Percentiles rank a stretch among this genome's conserved stretches.
Evolutionary conservation across 1,284 basidiomycete species (phyloP).

Genomic region (Omphalotus olearius): DNA sequence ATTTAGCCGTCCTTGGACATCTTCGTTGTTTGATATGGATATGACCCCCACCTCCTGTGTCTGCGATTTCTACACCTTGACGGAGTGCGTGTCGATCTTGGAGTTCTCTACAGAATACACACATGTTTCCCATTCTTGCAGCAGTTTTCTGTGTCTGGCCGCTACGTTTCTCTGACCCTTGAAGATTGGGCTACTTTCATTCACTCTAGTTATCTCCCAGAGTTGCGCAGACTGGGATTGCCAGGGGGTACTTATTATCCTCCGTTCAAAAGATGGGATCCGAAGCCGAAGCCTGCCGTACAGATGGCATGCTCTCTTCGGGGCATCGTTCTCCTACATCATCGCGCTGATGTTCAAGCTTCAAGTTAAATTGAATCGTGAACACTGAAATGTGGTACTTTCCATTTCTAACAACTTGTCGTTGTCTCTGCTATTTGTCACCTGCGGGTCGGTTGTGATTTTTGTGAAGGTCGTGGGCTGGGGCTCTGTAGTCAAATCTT

Average conservation of each 20-base stretch:
- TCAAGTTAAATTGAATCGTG: no score
- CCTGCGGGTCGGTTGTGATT: no score
- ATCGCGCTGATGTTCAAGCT: no score
- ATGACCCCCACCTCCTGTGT: conserved; percentile 15
- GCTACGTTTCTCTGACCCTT: conserved; percentile 29
- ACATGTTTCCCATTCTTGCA: conserved; percentile 34
- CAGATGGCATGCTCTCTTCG: not conserved
- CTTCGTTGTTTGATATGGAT: conserved; percentile 24
- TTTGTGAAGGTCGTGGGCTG: no score
- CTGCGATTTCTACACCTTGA: conserved; percentile 32
- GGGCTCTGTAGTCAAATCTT: no score
- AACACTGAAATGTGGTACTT: no score
- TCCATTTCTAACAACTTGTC: no score
- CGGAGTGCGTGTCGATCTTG: conserved; percentile 34
- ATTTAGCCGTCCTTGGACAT: conserved; percentile 18
- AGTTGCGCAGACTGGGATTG: conserved; percentile 31
- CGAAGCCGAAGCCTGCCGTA: not conserved
- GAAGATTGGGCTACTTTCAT: conserved; percentile 40
- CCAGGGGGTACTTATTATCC: conserved; percentile 35
- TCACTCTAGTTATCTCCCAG: conserved; percentile 27
- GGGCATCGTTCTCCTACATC: not conserved
- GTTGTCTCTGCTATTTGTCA: no score
- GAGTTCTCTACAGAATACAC: conserved; percentile 29
- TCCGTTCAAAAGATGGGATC: conserved; percentile 35
- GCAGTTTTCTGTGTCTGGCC: conserved; percentile 36